phyloP scores from a whole-genome alignment of 352 stramenopile species.

The Elongisporangium prolatum region DNA sequence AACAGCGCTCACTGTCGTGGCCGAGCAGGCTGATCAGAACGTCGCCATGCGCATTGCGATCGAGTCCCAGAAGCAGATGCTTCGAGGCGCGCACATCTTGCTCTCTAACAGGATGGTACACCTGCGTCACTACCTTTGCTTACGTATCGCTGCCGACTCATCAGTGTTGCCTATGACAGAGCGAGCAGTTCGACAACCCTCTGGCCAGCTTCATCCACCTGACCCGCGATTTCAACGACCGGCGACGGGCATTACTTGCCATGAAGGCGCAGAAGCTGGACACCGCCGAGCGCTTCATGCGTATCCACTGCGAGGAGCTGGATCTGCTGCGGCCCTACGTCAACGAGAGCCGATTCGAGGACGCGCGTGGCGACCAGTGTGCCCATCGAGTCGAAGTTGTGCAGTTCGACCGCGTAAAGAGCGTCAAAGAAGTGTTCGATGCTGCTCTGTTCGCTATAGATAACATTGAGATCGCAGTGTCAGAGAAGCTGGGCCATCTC shows the following conservation, averaged over 20 bases:
- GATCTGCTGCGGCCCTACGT: slow-evolving; percentile 8
- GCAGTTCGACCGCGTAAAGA: slow-evolving; percentile 17
- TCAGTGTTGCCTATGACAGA: too few relatives aligned
- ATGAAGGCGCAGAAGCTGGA: slow-evolving; percentile 5
- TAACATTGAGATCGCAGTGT: slow-evolving; percentile 30
- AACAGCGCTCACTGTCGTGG: slow-evolving; percentile 20
- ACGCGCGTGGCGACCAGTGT: slow-evolving; percentile 18
- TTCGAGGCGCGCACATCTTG: neutral
- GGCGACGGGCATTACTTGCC: slow-evolving; percentile 1
- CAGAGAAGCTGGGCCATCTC: slow-evolving; percentile 21
- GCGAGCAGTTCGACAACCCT: slow-evolving; percentile 6
- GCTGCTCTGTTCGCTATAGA: slow-evolving; percentile 21
- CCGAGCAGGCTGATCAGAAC: neutral
- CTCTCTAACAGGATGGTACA: neutral
- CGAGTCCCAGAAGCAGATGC: neutral
- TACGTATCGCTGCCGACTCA: too few relatives aligned
- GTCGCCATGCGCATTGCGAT: neutral
- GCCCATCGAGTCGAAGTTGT: slow-evolving; percentile 12
- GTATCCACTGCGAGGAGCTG: slow-evolving; percentile 6
- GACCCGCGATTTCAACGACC: neutral
- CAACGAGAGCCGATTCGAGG: slow-evolving; percentile 21
- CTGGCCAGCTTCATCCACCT: slow-evolving; percentile 9
- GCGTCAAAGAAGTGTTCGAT: slow-evolving; percentile 21
- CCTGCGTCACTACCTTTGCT: too few relatives aligned
- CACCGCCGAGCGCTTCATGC: slow-evolving; percentile 8